Percentiles rank a stretch among this genome's conserved stretches.
Conservation (phyloP, 2,329 filamentous ascomycete species). For the Fusarium buharicum region DNA sequence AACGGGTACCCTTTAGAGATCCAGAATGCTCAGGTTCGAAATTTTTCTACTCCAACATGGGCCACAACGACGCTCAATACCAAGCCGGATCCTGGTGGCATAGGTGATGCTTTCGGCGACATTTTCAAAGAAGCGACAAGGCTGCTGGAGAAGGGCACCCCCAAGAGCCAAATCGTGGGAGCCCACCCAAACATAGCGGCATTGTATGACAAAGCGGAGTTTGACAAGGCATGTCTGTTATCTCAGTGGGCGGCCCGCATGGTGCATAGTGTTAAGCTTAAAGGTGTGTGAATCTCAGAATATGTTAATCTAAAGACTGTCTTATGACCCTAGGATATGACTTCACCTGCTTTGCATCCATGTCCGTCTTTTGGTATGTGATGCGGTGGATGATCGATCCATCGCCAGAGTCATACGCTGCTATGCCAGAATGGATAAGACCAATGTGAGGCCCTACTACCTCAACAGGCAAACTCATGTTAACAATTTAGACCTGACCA, state of each 20-base stretch:
- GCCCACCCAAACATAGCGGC: constrained; percentile 8
- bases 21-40: constrained; percentile 13
- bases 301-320: too few relatives aligned
- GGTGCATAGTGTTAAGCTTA: constrained; percentile 19
- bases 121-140: neutral
- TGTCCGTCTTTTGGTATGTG: constrained; percentile 25
- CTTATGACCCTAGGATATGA: too few relatives aligned
- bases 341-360: constrained; percentile 18
- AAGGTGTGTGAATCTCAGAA: neutral
- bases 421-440: constrained; percentile 28
- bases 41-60: neutral
- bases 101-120: constrained; percentile 3
- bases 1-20: constrained; percentile 8
- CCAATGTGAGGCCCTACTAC: neutral
- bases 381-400: constrained; percentile 28
- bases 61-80: constrained; percentile 15
- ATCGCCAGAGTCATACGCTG: constrained; percentile 13
- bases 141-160: neutral
- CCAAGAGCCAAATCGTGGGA: accelerated
- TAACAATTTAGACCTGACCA: neutral
- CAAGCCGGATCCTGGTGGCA: neutral
- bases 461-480: accelerated
- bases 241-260: constrained; percentile 28
- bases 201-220: constrained; percentile 7
- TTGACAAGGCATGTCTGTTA: constrained; percentile 18